These are phyloP conservation scores for Candida tammaniensis DNA, from an alignment of 805 yeast genomes.

Conservation along the genomic window DNA sequence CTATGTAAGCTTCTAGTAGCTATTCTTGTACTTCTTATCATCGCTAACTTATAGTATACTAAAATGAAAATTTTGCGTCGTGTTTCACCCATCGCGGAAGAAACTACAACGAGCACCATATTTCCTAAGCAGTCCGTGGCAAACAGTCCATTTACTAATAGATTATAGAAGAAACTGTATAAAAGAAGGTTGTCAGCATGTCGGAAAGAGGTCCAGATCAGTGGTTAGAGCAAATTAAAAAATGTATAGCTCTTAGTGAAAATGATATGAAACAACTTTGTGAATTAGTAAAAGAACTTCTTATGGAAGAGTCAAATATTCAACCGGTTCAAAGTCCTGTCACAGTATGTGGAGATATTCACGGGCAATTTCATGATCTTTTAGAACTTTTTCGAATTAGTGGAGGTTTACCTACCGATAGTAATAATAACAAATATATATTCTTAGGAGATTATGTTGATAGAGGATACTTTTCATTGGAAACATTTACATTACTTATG, in stretches of 20 bases:
- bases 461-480: conserved; percentile 93
- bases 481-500: conserved; percentile 92
- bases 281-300: conserved; percentile 87
- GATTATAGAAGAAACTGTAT: too few species aligned
- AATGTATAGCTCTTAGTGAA: conserved; percentile 86
- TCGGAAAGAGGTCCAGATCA: conserved; percentile 60
- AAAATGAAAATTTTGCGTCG: too few species aligned
- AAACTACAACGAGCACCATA: too few species aligned
- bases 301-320: conserved; percentile 95
- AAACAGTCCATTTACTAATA: too few species aligned
- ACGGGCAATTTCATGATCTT: conserved; percentile 95
- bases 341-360: conserved; percentile 96
- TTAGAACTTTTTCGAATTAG: conserved; percentile 84
- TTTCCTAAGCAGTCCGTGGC: too few species aligned
- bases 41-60: too few species aligned
- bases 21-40: too few species aligned
- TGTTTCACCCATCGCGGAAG: too few species aligned
- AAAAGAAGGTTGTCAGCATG: too few species aligned
- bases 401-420: conserved; percentile 86
- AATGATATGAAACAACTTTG: conserved; percentile 95
- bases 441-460: conserved; percentile 96
- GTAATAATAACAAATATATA: conserved; percentile 35
- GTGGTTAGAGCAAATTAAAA: conserved; percentile 92
- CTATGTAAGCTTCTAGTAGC: too few species aligned
- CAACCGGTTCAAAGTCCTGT: conserved; percentile 94